These are phyloP conservation scores for Carpinus viminea DNA, from an alignment of 306 rosid species.

Conservation along the genomic window DNA sequence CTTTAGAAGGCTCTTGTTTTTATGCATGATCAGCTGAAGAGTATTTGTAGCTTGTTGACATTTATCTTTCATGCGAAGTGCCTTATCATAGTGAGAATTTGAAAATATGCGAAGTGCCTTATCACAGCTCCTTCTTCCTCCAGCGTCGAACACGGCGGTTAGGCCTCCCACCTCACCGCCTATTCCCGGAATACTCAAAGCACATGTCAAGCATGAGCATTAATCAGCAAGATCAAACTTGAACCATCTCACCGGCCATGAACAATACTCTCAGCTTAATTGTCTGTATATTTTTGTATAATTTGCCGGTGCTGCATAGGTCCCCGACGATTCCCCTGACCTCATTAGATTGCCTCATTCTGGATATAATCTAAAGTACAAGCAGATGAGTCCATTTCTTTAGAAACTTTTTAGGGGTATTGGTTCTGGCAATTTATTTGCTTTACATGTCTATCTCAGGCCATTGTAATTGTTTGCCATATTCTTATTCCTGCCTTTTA, in stretches of 20 bases:
- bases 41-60: not conserved
- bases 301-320: constrained; percentile 31
- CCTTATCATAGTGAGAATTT: not conserved
- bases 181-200: constrained; percentile 91
- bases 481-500: constrained; percentile 18
- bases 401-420: constrained; percentile 29
- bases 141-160: constrained; percentile 46
- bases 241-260: constrained; percentile 22
- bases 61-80: not conserved
- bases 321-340: constrained; percentile 23
- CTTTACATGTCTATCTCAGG: constrained; percentile 29
- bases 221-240: constrained; percentile 28
- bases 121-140: constrained; percentile 44
- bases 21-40: not conserved
- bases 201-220: constrained; percentile 89
- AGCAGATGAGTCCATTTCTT: constrained; percentile 35
- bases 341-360: constrained; percentile 32
- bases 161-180: constrained; percentile 89
- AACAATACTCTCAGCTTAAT: constrained; percentile 30
- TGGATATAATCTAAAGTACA: constrained; percentile 41
- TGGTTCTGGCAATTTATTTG: constrained; percentile 47
- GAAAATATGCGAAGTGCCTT: too few relatives aligned
- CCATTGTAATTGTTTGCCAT: constrained; percentile 17
- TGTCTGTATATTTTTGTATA: constrained; percentile 62
- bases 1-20: constrained; percentile 8